Conservation (phyloP, 2,329 filamentous ascomycete species). For the Penicillium hesseltinei region DNA sequence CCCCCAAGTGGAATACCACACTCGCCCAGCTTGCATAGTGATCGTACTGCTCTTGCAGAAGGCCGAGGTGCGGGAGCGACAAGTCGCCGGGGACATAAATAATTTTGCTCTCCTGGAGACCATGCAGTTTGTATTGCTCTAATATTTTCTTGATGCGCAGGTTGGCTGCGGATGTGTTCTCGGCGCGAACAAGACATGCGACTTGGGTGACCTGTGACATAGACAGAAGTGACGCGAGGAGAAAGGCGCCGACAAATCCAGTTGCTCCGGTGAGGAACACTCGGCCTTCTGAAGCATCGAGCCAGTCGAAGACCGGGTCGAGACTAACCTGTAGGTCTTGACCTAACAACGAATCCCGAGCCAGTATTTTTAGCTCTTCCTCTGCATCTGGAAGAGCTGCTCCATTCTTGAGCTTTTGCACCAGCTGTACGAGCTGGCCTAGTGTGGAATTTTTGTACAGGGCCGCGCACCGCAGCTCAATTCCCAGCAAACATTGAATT, state of each 20-base stretch:
- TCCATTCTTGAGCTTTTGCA: background rate
- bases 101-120: conserved; percentile 5
- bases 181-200: background rate
- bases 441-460: background rate
- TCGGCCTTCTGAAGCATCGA: background rate
- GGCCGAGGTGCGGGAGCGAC: background rate
- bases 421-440: background rate
- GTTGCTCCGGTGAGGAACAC: conserved; percentile 11
- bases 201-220: background rate
- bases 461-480: background rate
- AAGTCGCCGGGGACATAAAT: conserved; percentile 8
- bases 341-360: background rate
- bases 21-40: background rate
- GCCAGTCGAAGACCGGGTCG: background rate
- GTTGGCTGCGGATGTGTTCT: background rate
- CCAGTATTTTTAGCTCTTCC: background rate
- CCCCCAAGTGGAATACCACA: conserved; percentile 17
- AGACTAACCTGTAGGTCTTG: background rate
- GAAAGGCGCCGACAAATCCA: conserved; percentile 9
- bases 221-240: background rate
- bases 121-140: conserved; percentile 1
- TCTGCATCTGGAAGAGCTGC: background rate
- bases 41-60: background rate
- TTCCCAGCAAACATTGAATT: background rate
- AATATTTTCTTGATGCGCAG: conserved; percentile 3